phyloP scores from a whole-genome alignment of 2,329 filamentous ascomycete genomes.

The Neonectria ditissima region DNA sequence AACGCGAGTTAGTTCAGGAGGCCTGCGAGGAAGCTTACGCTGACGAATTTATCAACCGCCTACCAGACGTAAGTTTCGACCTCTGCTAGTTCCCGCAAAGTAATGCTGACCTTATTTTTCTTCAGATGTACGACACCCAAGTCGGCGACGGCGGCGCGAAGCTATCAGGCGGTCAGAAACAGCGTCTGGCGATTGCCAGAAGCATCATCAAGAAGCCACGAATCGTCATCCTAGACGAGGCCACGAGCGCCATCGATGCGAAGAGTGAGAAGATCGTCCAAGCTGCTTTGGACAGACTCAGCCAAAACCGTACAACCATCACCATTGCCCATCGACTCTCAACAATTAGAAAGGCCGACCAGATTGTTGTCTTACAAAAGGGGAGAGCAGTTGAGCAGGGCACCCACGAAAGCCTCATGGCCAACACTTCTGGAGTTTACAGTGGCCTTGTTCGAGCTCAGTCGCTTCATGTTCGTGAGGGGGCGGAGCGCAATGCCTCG shows the following conservation, averaged over 20 bases:
- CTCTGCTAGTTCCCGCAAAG: constrained; percentile 54
- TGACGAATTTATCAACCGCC: constrained; percentile 63
- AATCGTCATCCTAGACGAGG: constrained; percentile 76
- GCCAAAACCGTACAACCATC: constrained; percentile 67
- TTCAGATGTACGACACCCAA: constrained; percentile 54
- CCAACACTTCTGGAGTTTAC: constrained; percentile 53
- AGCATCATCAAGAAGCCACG: constrained; percentile 65
- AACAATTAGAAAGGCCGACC: constrained; percentile 71
- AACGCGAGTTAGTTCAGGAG: constrained; percentile 55
- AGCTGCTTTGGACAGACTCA: constrained; percentile 52
- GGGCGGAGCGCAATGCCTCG: background rate
- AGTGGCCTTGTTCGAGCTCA: constrained; percentile 42
- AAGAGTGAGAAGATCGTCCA: constrained; percentile 58
- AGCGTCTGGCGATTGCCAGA: constrained; percentile 67
- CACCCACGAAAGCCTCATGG: constrained; percentile 68
- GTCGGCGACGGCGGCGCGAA: constrained; percentile 68
- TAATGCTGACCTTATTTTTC: background rate
- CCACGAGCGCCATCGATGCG: constrained; percentile 66
- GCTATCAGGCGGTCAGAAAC: constrained; percentile 66
- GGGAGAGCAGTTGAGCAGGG: constrained; percentile 72
- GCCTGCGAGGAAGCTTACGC: constrained; percentile 65
- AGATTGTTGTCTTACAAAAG: constrained; percentile 72
- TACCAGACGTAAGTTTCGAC: constrained; percentile 50
- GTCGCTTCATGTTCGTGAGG: constrained; percentile 9
- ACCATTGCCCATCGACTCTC: constrained; percentile 73